A percentile compares a stretch with the other conserved stretches of the same genome.
Conservation (phyloP, 1,139 yeast species). For the Kluyveromyces sp. region DNA sequence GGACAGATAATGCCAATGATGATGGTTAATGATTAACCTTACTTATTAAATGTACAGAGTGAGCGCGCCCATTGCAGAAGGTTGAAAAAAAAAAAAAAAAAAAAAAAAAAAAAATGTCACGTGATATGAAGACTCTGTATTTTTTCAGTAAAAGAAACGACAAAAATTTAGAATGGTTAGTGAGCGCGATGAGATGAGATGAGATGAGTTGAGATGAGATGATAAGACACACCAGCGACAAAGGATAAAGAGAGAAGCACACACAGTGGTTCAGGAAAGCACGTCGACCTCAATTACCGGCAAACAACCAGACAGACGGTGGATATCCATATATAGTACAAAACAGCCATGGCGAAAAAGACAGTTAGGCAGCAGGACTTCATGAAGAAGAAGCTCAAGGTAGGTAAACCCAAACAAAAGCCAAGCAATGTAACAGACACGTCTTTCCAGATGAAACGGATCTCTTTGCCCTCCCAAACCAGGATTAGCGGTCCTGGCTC, state of each 20-base stretch:
- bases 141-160: neutral
- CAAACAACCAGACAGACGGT: no score
- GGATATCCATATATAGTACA: no score
- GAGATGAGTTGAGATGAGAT: neutral
- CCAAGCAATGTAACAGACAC: conserved; percentile 79
- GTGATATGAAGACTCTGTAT: no score
- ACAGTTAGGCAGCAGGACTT: conserved; percentile 30
- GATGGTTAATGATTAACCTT: no score
- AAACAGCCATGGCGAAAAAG: conserved; percentile 26
- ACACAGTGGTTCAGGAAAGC: no score
- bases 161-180: neutral
- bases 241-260: no score
- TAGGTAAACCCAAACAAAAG: conserved; percentile 72
- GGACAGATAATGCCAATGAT: no score
- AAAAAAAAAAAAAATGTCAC: no score
- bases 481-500: conserved; percentile 24
- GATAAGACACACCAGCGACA: neutral
- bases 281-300: no score
- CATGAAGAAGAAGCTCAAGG: conserved; percentile 71
- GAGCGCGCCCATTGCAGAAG: no score
- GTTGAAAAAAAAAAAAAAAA: no score
- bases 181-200: neutral
- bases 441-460: conserved; percentile 68
- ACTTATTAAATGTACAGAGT: no score
- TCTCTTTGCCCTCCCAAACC: conserved; percentile 54